Conservation (phyloP, 2,329 filamentous ascomycete genomes). For the Neofusicoccum sp. region DNA sequence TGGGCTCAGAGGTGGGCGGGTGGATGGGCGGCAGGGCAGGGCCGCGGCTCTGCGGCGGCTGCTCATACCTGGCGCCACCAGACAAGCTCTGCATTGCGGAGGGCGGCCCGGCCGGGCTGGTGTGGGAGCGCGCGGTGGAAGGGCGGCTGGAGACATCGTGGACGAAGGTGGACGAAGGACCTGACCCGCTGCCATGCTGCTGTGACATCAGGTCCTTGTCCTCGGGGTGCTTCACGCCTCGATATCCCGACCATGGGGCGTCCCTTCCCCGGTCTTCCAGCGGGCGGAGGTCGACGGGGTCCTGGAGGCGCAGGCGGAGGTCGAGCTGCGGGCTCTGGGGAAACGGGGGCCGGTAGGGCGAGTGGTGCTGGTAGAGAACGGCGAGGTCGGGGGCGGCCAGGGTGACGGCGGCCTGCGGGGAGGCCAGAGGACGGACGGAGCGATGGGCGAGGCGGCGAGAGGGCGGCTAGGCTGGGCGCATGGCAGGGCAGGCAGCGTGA, state of each 20-base stretch:
- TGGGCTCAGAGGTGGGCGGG: constrained; percentile 10
- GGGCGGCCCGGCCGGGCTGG: constrained; percentile 5
- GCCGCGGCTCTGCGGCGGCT: background rate
- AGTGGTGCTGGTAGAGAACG: constrained; percentile 34
- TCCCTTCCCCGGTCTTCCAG: constrained; percentile 24
- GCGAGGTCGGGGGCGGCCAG: constrained; percentile 44
- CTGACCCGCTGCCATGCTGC: constrained; percentile 23
- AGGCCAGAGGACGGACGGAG: background rate
- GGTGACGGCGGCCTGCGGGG: constrained; percentile 28
- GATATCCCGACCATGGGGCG: constrained; percentile 35
- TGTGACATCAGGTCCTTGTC: constrained; percentile 23
- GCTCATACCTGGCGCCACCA: constrained; percentile 21
- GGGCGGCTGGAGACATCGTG: constrained; percentile 14
- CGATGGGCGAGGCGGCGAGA: background rate
- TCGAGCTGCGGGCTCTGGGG: constrained; percentile 27
- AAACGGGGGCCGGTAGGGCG: constrained; percentile 30
- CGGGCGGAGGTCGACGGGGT: constrained; percentile 30
- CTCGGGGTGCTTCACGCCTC: constrained; percentile 12
- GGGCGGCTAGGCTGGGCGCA: background rate
- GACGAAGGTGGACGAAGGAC: constrained; percentile 21
- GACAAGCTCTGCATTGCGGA: constrained; percentile 17
- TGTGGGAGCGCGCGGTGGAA: constrained; percentile 6
- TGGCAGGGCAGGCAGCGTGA: background rate
- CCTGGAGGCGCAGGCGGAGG: constrained; percentile 34
- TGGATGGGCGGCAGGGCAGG: constrained; percentile 20